Evolutionary conservation across 208 protist species (phyloP).

Genomic region (Acanthamoeba polyphaga): DNA sequence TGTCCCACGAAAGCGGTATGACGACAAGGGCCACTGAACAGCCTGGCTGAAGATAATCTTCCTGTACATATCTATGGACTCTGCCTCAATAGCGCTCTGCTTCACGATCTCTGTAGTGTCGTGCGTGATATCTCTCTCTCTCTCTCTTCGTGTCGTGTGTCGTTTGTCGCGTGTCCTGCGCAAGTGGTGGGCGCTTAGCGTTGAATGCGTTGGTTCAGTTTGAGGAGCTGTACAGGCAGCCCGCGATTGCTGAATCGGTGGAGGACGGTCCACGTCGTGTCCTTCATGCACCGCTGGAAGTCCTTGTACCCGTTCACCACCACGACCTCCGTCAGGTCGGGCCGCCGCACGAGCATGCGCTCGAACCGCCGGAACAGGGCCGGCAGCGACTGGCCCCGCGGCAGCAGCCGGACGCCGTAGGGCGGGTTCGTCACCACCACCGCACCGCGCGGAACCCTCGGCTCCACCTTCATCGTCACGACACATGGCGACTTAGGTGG

Average conservation of each 20-base stretch:
- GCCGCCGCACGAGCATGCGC: not conserved
- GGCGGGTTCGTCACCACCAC: conserved; percentile 40
- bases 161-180: not conserved
- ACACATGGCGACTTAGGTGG: not conserved
- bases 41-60: not conserved
- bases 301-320: conserved; percentile 53
- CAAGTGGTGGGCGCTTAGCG: not conserved
- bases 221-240: conserved; percentile 63
- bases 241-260: conserved; percentile 55
- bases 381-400: not conserved
- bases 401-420: conserved; percentile 8
- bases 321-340: conserved; percentile 21
- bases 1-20: not conserved
- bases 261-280: conserved; percentile 43
- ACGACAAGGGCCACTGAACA: not conserved
- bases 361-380: conserved; percentile 51
- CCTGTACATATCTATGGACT: not conserved
- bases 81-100: not conserved
- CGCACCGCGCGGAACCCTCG: not conserved
- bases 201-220: not conserved
- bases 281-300: conserved; percentile 20
- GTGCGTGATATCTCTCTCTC: no score
- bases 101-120: no score
- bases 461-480: not conserved
- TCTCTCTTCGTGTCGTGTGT: no score